phyloP scores from a whole-genome alignment of 306 rosid species.

The Prosopis cineraria region DNA sequence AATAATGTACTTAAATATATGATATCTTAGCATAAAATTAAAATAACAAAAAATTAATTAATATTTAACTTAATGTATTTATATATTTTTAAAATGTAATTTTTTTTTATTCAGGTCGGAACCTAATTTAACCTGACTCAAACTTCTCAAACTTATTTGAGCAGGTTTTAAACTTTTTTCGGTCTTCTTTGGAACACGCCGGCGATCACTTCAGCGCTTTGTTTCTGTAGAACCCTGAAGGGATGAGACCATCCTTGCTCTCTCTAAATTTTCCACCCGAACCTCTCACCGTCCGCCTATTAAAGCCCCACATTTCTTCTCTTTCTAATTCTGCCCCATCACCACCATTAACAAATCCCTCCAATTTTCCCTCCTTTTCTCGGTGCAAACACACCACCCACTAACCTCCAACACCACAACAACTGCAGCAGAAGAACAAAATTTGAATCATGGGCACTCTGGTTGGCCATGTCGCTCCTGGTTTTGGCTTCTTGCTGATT shows the following conservation, averaged over 20 bases:
- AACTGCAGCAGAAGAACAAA: no score
- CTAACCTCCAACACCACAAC: no score
- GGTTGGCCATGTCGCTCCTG: slow-evolving; percentile 80
- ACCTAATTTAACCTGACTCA: no score
- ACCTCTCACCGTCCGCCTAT: not conserved
- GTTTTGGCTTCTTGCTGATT: slow-evolving; percentile 62
- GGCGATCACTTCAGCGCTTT: slow-evolving; percentile 8
- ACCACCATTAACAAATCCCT: not conserved
- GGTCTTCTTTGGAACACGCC: no score
- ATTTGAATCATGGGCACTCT: slow-evolving; percentile 59
- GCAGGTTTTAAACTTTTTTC: not conserved
- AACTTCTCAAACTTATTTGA: no score
- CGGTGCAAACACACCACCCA: not conserved
- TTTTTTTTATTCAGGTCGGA: no score
- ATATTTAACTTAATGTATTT: no score
- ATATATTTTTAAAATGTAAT: no score
- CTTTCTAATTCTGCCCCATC: slow-evolving; percentile 13
- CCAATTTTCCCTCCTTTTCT: slow-evolving; percentile 1
- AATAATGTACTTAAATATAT: no score
- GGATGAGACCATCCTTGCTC: not conserved
- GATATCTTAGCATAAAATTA: no score
- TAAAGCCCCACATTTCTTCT: not conserved
- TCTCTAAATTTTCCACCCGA: not conserved
- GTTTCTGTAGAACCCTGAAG: not conserved
- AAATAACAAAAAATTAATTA: no score